phyloP scores from a whole-genome alignment of 164 flowering plant genomes.

The Liquidambar formosana region DNA sequence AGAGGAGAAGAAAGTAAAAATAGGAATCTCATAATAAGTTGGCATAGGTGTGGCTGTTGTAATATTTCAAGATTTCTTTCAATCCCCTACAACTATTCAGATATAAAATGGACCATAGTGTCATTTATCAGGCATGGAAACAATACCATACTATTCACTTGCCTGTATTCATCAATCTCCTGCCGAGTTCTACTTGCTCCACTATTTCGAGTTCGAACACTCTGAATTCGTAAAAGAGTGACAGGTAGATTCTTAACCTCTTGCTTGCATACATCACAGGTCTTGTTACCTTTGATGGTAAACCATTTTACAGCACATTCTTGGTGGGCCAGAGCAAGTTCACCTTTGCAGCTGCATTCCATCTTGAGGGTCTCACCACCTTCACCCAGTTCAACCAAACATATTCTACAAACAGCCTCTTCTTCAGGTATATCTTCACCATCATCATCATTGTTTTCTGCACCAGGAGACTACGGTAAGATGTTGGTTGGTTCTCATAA shows the following conservation, averaged over 20 bases:
- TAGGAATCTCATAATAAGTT: too few relatives aligned
- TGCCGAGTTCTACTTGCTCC: constrained; percentile 30
- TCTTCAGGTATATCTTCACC: constrained; percentile 97
- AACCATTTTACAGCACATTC: constrained; percentile 99
- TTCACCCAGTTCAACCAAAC: constrained; percentile 82
- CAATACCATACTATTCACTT: constrained; percentile 22
- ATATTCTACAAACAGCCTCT: constrained; percentile 95
- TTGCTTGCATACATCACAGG: constrained; percentile 88
- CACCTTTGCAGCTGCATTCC: constrained; percentile 99
- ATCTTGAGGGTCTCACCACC: constrained; percentile 89
- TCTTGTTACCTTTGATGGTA: constrained; percentile 89
- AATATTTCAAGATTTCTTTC: background rate
- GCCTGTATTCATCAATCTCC: constrained; percentile 62
- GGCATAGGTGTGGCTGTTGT: too few relatives aligned
- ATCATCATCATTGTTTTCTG: constrained; percentile 54
- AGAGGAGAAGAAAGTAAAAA: too few relatives aligned
- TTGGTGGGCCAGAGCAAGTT: constrained; percentile 91
- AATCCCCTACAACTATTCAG: background rate
- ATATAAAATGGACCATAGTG: background rate
- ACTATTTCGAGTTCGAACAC: constrained; percentile 26
- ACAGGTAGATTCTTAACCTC: constrained; percentile 89
- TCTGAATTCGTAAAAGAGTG: constrained; percentile 76
- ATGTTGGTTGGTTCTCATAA: background rate
- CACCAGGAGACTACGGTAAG: constrained; percentile 27
- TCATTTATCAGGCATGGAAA: background rate